phyloP scores from a whole-genome alignment of 176 grass and related monocot genomes.

The Neostapfia colusana region DNA sequence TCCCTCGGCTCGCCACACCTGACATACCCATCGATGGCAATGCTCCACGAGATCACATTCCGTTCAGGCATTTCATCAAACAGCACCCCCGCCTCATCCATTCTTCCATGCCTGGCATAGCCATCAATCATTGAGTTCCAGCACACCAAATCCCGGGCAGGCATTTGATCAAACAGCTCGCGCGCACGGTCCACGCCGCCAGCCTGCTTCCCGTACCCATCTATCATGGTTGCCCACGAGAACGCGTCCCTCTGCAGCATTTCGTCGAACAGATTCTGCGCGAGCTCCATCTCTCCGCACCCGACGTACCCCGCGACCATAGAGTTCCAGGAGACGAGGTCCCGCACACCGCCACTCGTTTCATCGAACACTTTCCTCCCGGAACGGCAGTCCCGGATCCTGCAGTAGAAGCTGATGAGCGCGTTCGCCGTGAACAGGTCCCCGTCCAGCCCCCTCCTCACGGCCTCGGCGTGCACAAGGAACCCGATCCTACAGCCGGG shows the following conservation, averaged over 20 bases:
- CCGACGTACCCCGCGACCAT: slow-evolving; percentile 60
- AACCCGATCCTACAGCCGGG: slow-evolving; percentile 22
- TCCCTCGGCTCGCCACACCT: slow-evolving; percentile 45
- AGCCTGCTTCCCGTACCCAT: slow-evolving; percentile 57
- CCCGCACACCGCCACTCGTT: not conserved
- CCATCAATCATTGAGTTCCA: slow-evolving; percentile 79
- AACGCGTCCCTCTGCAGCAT: slow-evolving; percentile 57
- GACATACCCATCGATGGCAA: slow-evolving; percentile 58
- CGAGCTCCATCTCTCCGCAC: slow-evolving; percentile 37
- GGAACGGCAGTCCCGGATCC: slow-evolving; percentile 36
- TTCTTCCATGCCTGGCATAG: slow-evolving; percentile 54
- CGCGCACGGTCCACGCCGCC: slow-evolving; percentile 54
- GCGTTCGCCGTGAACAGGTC: slow-evolving; percentile 55
- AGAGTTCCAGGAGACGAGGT: slow-evolving; percentile 73
- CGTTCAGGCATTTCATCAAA: slow-evolving; percentile 61
- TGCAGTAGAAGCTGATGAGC: slow-evolving; percentile 59
- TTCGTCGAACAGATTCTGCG: slow-evolving; percentile 58
- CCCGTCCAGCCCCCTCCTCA: slow-evolving; percentile 44
- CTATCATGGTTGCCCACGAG: slow-evolving; percentile 63
- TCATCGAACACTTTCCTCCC: slow-evolving; percentile 66
- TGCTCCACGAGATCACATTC: slow-evolving; percentile 69
- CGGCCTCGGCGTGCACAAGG: slow-evolving; percentile 49
- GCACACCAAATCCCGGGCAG: slow-evolving; percentile 56
- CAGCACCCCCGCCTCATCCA: slow-evolving; percentile 37
- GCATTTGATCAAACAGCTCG: slow-evolving; percentile 61